Evolutionary conservation across 2,329 filamentous ascomycete genomes (phyloP).

Genomic region (Cytospora mali): DNA sequence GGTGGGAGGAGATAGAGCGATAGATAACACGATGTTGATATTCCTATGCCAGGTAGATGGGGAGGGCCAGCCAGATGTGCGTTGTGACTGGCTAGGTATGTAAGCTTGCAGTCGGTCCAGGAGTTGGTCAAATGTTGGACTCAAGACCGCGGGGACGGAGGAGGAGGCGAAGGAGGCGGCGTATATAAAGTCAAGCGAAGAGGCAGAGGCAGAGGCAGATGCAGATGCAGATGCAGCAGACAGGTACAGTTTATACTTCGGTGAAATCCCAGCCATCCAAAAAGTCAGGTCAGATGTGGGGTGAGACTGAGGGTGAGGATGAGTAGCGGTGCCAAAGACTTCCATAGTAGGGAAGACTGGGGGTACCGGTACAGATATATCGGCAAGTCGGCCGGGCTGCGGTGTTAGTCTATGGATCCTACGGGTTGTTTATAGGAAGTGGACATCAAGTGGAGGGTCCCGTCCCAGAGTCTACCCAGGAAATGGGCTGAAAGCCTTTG

Average conservation of each 20-base stretch:
- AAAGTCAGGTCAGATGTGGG: neutral
- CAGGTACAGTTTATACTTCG: slow-evolving; percentile 3
- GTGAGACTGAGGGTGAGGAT: slow-evolving; percentile 13
- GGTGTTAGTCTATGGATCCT: slow-evolving; percentile 12
- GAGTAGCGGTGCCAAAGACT: slow-evolving; percentile 6
- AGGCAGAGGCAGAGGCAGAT: too few species aligned
- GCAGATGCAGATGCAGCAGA: neutral
- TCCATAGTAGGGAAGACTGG: slow-evolving; percentile 12
- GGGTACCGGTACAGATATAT: slow-evolving; percentile 20
- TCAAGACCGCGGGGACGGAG: neutral
- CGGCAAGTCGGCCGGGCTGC: slow-evolving; percentile 13
- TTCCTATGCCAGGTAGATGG: neutral
- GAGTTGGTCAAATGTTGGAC: neutral
- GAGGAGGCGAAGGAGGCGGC: slow-evolving; percentile 18
- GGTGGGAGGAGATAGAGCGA: neutral
- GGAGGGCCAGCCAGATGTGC: neutral
- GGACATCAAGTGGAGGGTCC: slow-evolving; percentile 4
- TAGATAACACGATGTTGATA: neutral
- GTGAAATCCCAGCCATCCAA: neutral
- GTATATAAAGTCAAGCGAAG: slow-evolving; percentile 10
- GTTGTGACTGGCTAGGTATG: neutral
- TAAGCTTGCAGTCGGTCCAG: neutral
- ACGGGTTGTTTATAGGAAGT: slow-evolving; percentile 5
- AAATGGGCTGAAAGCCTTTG: neutral
- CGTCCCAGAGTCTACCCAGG: neutral